A percentile compares a stretch with the other conserved stretches of the same genome.
phyloP scores from a whole-genome alignment of 345 rosid species.

The Turritis glabra region DNA sequence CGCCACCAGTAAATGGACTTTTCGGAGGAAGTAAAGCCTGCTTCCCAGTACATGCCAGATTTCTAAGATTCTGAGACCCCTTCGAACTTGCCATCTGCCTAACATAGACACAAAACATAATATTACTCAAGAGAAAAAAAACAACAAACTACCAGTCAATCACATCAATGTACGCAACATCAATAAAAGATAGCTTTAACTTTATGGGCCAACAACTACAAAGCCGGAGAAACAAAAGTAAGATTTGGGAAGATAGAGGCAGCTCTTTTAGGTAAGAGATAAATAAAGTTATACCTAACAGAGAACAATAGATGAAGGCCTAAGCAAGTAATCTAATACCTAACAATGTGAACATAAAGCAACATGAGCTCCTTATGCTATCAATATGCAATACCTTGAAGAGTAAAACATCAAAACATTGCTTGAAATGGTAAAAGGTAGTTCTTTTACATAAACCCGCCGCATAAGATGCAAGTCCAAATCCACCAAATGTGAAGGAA shows the following conservation, averaged over 20 bases:
- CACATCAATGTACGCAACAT: not conserved
- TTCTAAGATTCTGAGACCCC: slow-evolving; percentile 52
- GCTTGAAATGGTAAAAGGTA: slow-evolving; percentile 6
- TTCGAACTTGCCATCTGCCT: slow-evolving; percentile 64
- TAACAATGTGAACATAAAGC: not conserved
- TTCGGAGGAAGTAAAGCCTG: slow-evolving; percentile 87
- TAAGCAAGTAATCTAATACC: not conserved
- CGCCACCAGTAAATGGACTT: slow-evolving; percentile 70
- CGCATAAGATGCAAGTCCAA: not conserved
- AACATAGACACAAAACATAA: not conserved
- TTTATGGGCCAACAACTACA: not conserved
- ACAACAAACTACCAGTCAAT: not conserved
- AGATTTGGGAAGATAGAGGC: not conserved
- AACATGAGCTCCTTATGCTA: not conserved
- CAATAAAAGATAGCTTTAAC: not conserved
- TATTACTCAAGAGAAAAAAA: not conserved
- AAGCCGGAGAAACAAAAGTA: not conserved
- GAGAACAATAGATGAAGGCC: not conserved
- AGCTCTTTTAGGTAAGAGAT: not conserved
- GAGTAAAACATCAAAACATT: not conserved
- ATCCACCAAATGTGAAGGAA: not conserved
- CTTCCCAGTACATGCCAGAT: slow-evolving; percentile 64
- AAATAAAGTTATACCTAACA: not conserved
- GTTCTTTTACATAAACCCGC: not conserved
- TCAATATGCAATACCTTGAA: not conserved